Conservation (phyloP, 768 basidiomycete genomes). For the Cystobasidium onofrii region DNA sequence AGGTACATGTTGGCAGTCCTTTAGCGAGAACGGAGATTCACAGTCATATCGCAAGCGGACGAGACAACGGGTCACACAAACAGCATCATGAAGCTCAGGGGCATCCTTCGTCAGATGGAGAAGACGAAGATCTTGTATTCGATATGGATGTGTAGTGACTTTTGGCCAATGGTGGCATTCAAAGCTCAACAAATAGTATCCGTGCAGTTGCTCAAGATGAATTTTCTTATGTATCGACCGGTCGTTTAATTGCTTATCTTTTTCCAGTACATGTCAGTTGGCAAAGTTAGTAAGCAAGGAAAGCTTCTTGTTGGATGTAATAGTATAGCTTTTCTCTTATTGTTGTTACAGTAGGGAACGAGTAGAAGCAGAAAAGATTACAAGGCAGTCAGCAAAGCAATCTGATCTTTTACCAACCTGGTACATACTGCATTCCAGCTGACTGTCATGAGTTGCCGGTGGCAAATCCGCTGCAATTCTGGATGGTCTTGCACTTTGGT, state of each 20-base stretch:
- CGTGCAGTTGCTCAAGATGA: neutral
- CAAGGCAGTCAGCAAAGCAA: too few relatives aligned
- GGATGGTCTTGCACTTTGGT: neutral
- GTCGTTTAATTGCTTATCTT: neutral
- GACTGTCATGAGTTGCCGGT: neutral
- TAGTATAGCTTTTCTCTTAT: too few relatives aligned
- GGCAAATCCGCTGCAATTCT: neutral
- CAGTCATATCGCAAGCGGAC: neutral
- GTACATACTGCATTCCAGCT: neutral
- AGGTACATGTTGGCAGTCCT: constrained; percentile 16
- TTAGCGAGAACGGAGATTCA: constrained; percentile 14
- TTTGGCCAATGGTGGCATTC: neutral
- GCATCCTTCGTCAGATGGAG: neutral
- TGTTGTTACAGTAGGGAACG: too few relatives aligned
- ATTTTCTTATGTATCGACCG: neutral
- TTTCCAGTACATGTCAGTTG: neutral
- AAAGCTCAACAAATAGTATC: neutral
- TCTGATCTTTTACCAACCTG: too few relatives aligned
- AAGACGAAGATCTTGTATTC: constrained; percentile 27
- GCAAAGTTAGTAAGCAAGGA: neutral
- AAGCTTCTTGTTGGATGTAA: neutral
- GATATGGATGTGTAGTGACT: constrained; percentile 23
- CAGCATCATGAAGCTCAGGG: neutral
- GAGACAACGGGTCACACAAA: neutral
- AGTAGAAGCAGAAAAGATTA: too few relatives aligned